These are phyloP conservation scores for Gleditsia sinensis DNA, from an alignment of 306 rosid genomes.

Conservation along the genomic window DNA sequence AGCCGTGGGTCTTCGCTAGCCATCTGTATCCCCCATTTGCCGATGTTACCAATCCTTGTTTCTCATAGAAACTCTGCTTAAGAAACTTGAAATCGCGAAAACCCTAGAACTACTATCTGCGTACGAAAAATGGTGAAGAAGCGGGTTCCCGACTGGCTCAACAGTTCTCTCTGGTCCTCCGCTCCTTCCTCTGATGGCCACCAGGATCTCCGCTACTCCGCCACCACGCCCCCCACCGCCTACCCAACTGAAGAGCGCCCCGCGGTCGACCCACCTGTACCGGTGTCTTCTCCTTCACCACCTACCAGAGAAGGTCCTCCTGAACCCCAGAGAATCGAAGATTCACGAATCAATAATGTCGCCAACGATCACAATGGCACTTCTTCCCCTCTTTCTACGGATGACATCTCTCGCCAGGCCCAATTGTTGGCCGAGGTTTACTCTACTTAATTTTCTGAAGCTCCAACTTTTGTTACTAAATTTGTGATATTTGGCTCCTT, in stretches of 20 bases:
- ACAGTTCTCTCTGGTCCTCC: constrained; percentile 91
- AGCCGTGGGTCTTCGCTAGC: too few species aligned
- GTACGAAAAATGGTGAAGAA: constrained; percentile 64
- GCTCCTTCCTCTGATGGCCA: constrained; percentile 53
- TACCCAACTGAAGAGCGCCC: constrained; percentile 26
- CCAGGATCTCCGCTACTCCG: constrained; percentile 45
- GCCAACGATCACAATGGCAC: constrained; percentile 27
- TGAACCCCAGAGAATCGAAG: constrained; percentile 42
- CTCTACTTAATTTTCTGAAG: neutral
- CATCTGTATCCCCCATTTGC: neutral
- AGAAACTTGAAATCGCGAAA: neutral
- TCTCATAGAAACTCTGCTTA: neutral
- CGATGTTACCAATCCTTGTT: neutral
- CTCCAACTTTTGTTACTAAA: neutral
- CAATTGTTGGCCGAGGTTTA: constrained; percentile 77
- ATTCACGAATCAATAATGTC: constrained; percentile 34
- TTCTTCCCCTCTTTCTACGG: constrained; percentile 50
- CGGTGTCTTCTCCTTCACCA: constrained; percentile 46
- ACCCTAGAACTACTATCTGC: constrained; percentile 37
- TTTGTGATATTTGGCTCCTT: neutral
- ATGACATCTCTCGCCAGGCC: constrained; percentile 81
- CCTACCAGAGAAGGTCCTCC: constrained; percentile 48
- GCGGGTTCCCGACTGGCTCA: constrained; percentile 96
- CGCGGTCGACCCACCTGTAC: constrained; percentile 51
- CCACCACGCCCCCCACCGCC: constrained; percentile 23